Conservation (phyloP, 345 rosid species). For the Arabidopsis suecica region DNA sequence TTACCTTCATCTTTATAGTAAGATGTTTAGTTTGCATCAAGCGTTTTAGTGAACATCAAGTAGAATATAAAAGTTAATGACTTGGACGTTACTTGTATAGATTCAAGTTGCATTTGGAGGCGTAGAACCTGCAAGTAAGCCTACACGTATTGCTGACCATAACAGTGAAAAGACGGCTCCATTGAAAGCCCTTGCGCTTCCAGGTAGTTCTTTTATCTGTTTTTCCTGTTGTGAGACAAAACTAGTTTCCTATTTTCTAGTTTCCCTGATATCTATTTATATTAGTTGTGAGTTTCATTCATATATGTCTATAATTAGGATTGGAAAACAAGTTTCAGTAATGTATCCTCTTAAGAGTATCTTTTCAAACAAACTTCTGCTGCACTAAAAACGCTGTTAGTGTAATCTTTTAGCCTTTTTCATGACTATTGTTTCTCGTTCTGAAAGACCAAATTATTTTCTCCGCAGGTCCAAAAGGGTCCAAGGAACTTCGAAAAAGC, state of each 20-base stretch:
- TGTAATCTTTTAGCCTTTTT: neutral
- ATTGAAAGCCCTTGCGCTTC: slow-evolving; percentile 65
- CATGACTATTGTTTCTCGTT: neutral
- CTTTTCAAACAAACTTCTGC: neutral
- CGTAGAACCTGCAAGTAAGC: slow-evolving; percentile 46
- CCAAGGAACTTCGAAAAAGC: slow-evolving; percentile 50
- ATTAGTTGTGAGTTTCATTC: slow-evolving; percentile 2
- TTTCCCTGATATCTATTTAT: neutral
- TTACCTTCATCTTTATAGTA: neutral
- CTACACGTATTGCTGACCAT: slow-evolving; percentile 40
- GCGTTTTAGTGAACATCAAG: neutral
- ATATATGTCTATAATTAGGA: neutral
- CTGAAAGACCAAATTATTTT: slow-evolving; percentile 14
- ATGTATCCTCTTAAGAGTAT: neutral
- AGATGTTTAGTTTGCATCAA: neutral
- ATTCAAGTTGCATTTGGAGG: slow-evolving; percentile 65
- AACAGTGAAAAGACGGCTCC: slow-evolving; percentile 49
- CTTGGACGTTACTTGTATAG: slow-evolving; percentile 44
- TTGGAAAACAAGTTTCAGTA: neutral
- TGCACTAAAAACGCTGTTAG: neutral
- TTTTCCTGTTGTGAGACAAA: slow-evolving; percentile 32
- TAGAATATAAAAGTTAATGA: neutral
- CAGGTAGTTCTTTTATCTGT: slow-evolving; percentile 38
- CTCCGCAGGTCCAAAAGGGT: slow-evolving; percentile 62
- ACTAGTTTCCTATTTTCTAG: neutral